Evolutionary conservation across 1,284 basidiomycete genomes (phyloP).

Genomic region (Anthracocystis walkeri): DNA sequence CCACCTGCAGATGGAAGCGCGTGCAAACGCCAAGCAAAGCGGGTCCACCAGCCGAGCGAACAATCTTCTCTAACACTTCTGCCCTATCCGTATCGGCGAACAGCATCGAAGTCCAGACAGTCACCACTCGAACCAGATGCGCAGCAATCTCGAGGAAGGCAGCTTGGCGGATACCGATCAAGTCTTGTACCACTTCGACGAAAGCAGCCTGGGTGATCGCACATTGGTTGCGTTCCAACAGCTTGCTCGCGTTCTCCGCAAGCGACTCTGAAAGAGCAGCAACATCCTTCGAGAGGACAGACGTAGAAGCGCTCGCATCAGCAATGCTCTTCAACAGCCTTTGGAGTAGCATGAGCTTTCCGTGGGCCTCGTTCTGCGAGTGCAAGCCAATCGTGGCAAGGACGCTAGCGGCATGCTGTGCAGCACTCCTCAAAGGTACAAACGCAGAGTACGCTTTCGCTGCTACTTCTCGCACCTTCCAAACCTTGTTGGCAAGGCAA

Average conservation of each 20-base stretch:
- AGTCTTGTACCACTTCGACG: conserved; percentile 48
- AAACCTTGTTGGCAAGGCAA: conserved; percentile 52
- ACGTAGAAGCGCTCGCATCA: conserved; percentile 24
- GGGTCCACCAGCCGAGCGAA: conserved; percentile 26
- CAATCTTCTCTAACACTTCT: conserved; percentile 15
- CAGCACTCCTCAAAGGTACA: conserved; percentile 24
- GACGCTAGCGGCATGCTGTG: conserved; percentile 12
- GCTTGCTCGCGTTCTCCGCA: conserved; percentile 17
- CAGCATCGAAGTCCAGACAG: conserved; percentile 22
- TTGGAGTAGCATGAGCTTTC: conserved; percentile 46
- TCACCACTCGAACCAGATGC: conserved; percentile 21
- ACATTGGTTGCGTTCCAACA: conserved; percentile 49
- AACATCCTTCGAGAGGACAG: conserved; percentile 15
- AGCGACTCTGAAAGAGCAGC: conserved; percentile 13
- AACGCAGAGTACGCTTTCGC: conserved; percentile 49
- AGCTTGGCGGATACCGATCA: conserved; percentile 20
- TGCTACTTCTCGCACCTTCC: conserved; percentile 57
- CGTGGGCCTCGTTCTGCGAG: conserved; percentile 59
- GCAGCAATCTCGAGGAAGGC: conserved; percentile 18
- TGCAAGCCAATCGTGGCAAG: conserved; percentile 15
- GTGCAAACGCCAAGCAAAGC: conserved; percentile 31
- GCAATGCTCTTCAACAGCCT: conserved; percentile 39
- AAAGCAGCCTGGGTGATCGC: conserved; percentile 52
- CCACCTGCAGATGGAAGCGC: conserved; percentile 29
- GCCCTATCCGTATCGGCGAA: conserved; percentile 18